Percentiles rank a stretch among this genome's conserved stretches.
Conservation (phyloP, 2,329 filamentous ascomycete genomes). For the Epichloe gansuensis region DNA sequence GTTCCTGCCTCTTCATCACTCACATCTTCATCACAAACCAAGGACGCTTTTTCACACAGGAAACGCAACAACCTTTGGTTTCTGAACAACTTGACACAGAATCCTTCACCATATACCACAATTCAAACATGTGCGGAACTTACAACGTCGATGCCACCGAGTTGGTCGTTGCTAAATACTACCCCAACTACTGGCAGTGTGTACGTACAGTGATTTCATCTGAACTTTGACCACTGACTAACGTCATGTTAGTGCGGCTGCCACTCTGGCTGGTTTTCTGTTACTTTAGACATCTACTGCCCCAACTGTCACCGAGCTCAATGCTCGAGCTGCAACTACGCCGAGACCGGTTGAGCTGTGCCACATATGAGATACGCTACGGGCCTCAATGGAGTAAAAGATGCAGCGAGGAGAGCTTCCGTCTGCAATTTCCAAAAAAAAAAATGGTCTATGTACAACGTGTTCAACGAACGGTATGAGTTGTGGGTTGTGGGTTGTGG, state of each 20-base stretch:
- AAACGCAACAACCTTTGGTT: neutral
- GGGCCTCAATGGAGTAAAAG: neutral
- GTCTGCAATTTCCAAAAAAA: neutral
- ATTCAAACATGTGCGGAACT: neutral
- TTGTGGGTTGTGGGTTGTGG: neutral
- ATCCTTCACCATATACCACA: neutral
- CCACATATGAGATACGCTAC: neutral
- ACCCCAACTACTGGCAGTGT: constrained; percentile 8
- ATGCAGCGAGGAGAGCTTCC: neutral
- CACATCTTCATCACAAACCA: neutral
- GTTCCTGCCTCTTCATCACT: neutral
- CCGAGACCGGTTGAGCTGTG: neutral
- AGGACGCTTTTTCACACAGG: neutral
- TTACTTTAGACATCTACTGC: constrained; percentile 9
- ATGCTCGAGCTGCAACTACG: constrained; percentile 12
- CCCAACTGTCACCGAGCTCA: constrained; percentile 11
- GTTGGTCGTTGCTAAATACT: neutral
- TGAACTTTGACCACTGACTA: neutral
- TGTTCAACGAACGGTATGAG: neutral
- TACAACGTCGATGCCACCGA: neutral
- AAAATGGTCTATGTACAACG: neutral
- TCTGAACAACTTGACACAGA: neutral
- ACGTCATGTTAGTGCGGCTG: constrained; percentile 11
- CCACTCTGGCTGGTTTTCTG: constrained; percentile 11
- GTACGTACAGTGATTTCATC: constrained; percentile 4